Conservation (phyloP, 495 filamentous ascomycete species). For the Neurospora sp. region DNA sequence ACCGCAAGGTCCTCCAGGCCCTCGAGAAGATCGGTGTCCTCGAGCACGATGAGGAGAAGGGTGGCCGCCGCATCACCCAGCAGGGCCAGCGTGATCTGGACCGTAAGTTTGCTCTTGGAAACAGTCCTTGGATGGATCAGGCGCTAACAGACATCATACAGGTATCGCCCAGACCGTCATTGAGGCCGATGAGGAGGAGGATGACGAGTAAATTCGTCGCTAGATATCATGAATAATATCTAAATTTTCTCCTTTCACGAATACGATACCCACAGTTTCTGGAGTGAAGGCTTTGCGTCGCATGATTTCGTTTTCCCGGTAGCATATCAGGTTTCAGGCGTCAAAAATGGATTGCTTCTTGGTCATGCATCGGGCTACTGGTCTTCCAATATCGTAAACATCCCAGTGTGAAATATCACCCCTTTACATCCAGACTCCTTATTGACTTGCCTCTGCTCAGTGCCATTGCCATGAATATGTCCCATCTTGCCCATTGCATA, state of each 20-base stretch:
- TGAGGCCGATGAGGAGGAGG: constrained; percentile 58
- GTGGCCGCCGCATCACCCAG: constrained; percentile 94
- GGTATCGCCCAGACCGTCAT: constrained; percentile 65
- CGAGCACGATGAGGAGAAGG: constrained; percentile 93
- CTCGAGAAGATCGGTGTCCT: constrained; percentile 98
- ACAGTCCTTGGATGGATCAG: too few species aligned
- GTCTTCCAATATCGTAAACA: not conserved
- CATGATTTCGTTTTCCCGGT: constrained; percentile 25
- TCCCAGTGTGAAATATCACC: not conserved
- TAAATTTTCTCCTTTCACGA: constrained; percentile 1
- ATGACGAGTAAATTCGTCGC: constrained; percentile 42
- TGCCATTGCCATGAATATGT: not conserved
- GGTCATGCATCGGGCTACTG: constrained; percentile 12
- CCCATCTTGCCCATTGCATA: not conserved
- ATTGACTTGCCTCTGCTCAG: constrained; percentile 26
- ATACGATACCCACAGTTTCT: not conserved
- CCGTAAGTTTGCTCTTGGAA: constrained; percentile 39
- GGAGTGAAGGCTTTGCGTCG: constrained; percentile 10
- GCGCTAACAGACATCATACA: constrained; percentile 9
- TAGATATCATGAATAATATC: constrained; percentile 2
- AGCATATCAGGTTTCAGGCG: constrained; percentile 28
- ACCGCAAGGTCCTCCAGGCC: constrained; percentile 91
- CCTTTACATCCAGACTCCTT: constrained; percentile 40
- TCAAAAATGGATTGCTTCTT: constrained; percentile 29
- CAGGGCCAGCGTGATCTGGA: constrained; percentile 97